These are phyloP conservation scores for Parsonsia alboflavescens DNA, from an alignment of 257 asterid species.

Conservation along the genomic window DNA sequence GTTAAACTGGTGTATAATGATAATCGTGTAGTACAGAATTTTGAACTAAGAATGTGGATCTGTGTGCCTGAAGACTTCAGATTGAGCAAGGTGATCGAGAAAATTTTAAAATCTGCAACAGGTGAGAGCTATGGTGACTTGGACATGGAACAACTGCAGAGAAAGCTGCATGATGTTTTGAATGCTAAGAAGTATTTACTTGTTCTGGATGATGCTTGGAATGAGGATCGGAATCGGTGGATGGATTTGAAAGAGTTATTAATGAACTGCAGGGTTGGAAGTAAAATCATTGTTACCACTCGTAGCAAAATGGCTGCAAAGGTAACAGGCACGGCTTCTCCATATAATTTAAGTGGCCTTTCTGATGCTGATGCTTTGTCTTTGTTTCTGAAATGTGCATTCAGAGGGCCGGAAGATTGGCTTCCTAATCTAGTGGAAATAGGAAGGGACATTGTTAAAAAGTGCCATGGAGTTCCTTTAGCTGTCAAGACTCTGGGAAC, in stretches of 20 bases:
- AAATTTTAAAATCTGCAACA: slow-evolving; percentile 38
- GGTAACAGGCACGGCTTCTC: slow-evolving; percentile 26
- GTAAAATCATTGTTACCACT: slow-evolving; percentile 38
- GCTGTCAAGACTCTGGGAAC: slow-evolving; percentile 49
- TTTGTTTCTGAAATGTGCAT: slow-evolving; percentile 42
- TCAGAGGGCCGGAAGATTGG: slow-evolving; percentile 26
- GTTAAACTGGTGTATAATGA: slow-evolving; percentile 46
- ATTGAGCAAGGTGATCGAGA: slow-evolving; percentile 39
- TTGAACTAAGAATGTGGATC: slow-evolving; percentile 51
- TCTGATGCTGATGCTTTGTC: slow-evolving; percentile 36
- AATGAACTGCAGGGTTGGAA: slow-evolving; percentile 24
- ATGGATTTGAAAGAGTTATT: slow-evolving; percentile 32
- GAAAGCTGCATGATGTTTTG: slow-evolving; percentile 25
- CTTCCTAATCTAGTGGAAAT: slow-evolving; percentile 33
- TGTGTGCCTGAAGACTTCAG: slow-evolving; percentile 40
- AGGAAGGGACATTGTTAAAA: slow-evolving; percentile 43
- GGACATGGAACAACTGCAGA: slow-evolving; percentile 46
- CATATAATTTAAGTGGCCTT: slow-evolving; percentile 35
- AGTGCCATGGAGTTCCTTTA: slow-evolving; percentile 49
- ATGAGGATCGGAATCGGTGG: slow-evolving; percentile 28
- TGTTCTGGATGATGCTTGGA: slow-evolving; percentile 61
- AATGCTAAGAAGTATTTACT: slow-evolving; percentile 34
- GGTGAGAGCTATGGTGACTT: slow-evolving; percentile 37
- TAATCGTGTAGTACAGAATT: slow-evolving; percentile 26
- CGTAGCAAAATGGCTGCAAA: slow-evolving; percentile 39